Percentiles rank a stretch among this genome's conserved stretches.
Evolutionary conservation across 768 basidiomycete species (phyloP).

Genomic region (Xerocomellus intermedius): DNA sequence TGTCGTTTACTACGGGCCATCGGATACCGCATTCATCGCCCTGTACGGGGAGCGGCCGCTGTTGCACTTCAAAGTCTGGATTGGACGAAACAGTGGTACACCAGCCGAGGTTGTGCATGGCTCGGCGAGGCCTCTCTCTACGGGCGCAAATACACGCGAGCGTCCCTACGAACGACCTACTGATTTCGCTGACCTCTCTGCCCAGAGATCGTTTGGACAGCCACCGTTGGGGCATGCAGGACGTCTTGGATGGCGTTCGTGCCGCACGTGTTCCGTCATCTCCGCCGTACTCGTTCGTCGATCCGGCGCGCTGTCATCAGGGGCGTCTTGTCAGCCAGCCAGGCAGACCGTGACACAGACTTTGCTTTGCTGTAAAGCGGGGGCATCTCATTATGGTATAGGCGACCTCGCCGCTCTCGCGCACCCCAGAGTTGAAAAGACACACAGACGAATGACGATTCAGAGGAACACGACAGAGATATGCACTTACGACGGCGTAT

Average conservation of each 20-base stretch:
- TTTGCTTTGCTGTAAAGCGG: not conserved
- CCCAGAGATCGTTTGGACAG: not conserved
- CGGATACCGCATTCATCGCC: not conserved
- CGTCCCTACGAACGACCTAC: not conserved
- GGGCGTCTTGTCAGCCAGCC: not conserved
- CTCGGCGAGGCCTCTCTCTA: conserved; percentile 3
- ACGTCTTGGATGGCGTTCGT: not conserved
- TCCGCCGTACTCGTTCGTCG: not conserved
- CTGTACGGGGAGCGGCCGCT: not conserved
- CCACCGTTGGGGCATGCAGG: conserved; percentile 2
- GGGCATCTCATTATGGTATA: not conserved
- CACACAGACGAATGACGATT: too few species aligned
- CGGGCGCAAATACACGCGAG: conserved; percentile 3
- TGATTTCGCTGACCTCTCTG: not conserved
- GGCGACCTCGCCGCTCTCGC: not conserved
- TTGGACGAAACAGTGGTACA: conserved; percentile 3
- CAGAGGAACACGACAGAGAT: too few species aligned
- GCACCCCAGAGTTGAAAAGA: too few species aligned
- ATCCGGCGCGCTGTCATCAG: conserved; percentile 1
- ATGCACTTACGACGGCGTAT: too few species aligned
- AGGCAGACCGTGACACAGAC: too few species aligned
- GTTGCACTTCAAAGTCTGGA: not conserved
- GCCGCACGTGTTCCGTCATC: not conserved
- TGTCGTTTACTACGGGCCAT: not conserved
- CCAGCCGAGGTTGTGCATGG: conserved; percentile 6